Evolutionary conservation across 768 basidiomycete species (phyloP).

Genomic region (Clathrus columnatus): DNA sequence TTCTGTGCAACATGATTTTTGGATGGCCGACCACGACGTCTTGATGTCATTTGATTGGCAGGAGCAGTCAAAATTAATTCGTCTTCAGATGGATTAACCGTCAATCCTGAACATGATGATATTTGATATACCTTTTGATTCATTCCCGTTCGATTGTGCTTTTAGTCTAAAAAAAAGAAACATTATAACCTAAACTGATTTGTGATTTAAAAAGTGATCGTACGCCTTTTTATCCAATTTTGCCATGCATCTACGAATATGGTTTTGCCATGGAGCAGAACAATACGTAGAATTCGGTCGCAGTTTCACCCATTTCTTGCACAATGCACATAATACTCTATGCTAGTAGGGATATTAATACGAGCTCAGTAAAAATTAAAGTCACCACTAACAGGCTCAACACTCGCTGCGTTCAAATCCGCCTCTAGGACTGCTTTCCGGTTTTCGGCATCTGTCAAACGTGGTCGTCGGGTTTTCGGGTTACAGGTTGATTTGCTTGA

Average conservation of each 20-base stretch:
- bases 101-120: not conserved
- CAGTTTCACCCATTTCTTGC: slow-evolving; percentile 56
- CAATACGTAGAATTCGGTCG: slow-evolving; percentile 68
- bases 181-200: not conserved
- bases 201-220: not conserved
- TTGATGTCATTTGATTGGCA: not conserved
- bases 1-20: not conserved
- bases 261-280: slow-evolving; percentile 76
- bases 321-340: slow-evolving; percentile 49
- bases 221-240: slow-evolving; percentile 19
- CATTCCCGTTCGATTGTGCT: not conserved
- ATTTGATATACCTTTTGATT: not conserved
- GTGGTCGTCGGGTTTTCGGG: slow-evolving; percentile 37
- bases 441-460: slow-evolving; percentile 46
- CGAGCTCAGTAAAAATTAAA: not conserved
- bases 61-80: not conserved
- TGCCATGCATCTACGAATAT: slow-evolving; percentile 67
- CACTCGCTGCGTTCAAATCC: slow-evolving; percentile 43
- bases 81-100: not conserved
- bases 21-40: slow-evolving; percentile 1
- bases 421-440: slow-evolving; percentile 43
- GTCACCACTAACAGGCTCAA: slow-evolving; percentile 26
- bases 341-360: slow-evolving; percentile 14
- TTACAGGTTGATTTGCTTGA: not conserved
- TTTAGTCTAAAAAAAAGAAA: not conserved